Evolutionary conservation across 2,329 filamentous ascomycete genomes (phyloP), one percentile per base, ranked within the genome.

Genomic region (Cladosporium sp.): DNA sequence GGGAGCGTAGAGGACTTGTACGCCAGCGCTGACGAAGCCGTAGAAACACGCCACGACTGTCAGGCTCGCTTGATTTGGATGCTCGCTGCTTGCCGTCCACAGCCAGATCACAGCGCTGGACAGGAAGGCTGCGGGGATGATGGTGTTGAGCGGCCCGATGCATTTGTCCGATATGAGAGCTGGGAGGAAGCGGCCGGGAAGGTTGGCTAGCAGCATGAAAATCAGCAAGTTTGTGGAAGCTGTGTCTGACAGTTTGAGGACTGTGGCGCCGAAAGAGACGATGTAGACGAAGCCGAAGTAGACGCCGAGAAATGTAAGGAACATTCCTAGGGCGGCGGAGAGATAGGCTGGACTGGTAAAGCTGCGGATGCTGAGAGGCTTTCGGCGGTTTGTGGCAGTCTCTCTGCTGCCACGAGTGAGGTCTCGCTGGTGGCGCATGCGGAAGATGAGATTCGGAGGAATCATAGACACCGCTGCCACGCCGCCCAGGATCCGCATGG

Each of bases 41-140:
- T 71, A 72, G 50, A 70, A 66, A 58, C 65, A 68, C 0, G 68
- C 69, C 2, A 71, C 56, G 36, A 69, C 62, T 2, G 64, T 64
- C 13, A 72, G 55, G 25, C 59, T 44, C 40, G 51, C 52, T 48
- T 47, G 49, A 32, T 34, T 50, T 1, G 48, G 45, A 19, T 45
- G 37, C 4, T 24, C 39, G 47, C 45, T 4, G 73, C 72, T 15
- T 69, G 63, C 65, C 10, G 77, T 72, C 82, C 83, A 85, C 40
- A 79, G 61, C 37, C 78, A 76, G 64, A 80, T 76, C 3, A 83
- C 68, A 12, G 77, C 69, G 22, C 74, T 75, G 0, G 76, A 76
- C 36, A 83, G 76, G 3, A 83, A 71, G 1, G 75, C 64, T 0
- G 60, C 61, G 0, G 71, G 67, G 9, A 71, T 70, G 35, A 71